Base-by-base conservation (phyloP, 2,329 filamentous ascomycete species). In the Tricladium varicosporioides region DNA sequence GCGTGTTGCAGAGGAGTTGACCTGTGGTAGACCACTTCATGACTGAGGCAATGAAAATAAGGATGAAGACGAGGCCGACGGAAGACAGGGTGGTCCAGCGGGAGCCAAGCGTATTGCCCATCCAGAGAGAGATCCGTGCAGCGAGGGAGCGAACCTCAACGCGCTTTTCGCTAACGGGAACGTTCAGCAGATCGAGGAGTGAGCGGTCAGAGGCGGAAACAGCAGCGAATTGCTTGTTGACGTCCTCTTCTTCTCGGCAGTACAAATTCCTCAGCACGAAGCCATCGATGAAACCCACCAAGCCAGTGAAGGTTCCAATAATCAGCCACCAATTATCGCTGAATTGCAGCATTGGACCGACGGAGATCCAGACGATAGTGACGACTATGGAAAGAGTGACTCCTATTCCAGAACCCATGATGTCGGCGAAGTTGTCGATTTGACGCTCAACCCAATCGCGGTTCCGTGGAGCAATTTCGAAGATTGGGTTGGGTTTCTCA, bases 241-340 rank as follows among this genome's bases (percentile, higher is more conserved):
- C 52, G 22, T 50, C 54, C 11, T 53, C 51, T 18, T 60, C 60
- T n/a, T 60, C 60, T 4, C 69, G 66, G 55, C 64, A 60, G 43
- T 78, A 73, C 11, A 78, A 67, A 53, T 78, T 78, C 36, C 74
- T 73, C 11, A 78, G 69, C 13, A 78, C 70, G 56, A 78, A 78
- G 22, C 74, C 73, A 59, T 78, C 75, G 32, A 74, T 69, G 50
- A 78, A 69, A 1, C 76, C 76, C 47, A 78, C 69, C 5, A 79
- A 69, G 2, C 76, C 76, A 0, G 76, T 75, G 59, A 78, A 79
- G 0, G 76, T 78, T 11, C 76, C 76, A 48, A 78, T 78, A 14
- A 78, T 69, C 0, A 78, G 71, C 72, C 74, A 78, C 76, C 76
- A 79, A 64, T 75, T 78, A 56, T 69, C 64, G 56, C 72, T 69